Percentiles rank a stretch among this genome's conserved stretches.
Evolutionary conservation across 192 early-diverging fungal species (phyloP).

Genomic region (Backusella liffmaniae): DNA sequence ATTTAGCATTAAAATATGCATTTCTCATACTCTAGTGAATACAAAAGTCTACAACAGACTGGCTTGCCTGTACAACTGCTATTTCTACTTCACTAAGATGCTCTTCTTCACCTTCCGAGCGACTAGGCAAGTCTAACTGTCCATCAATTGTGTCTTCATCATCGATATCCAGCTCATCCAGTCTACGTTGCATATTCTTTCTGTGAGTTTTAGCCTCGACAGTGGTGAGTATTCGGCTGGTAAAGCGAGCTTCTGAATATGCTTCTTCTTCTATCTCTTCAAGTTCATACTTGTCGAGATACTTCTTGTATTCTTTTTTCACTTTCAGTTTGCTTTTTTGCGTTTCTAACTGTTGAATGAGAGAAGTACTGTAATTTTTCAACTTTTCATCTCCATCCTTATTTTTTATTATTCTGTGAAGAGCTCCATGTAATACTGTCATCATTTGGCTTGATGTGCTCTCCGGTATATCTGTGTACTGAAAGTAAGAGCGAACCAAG

Average conservation of each 20-base stretch:
- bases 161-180: neutral
- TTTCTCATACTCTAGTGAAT: neutral
- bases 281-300: neutral
- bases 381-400: neutral
- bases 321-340: neutral
- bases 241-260: neutral
- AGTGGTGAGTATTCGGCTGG: neutral
- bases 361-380: neutral
- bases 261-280: neutral
- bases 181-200: neutral
- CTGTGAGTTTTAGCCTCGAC: neutral
- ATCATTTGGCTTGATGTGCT: neutral
- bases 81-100: neutral
- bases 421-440: neutral
- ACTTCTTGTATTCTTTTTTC: neutral
- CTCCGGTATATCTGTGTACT: neutral
- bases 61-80: neutral
- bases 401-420: neutral
- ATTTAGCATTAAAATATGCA: too few relatives aligned
- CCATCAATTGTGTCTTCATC: neutral
- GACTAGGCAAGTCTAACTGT: neutral
- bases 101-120: neutral
- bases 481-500: constrained; percentile 2
- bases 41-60: neutral
- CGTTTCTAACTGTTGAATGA: neutral